Evolutionary conservation across 108 stramenopile species (phyloP).

Genomic region (Pseudonitzschia pungens): DNA sequence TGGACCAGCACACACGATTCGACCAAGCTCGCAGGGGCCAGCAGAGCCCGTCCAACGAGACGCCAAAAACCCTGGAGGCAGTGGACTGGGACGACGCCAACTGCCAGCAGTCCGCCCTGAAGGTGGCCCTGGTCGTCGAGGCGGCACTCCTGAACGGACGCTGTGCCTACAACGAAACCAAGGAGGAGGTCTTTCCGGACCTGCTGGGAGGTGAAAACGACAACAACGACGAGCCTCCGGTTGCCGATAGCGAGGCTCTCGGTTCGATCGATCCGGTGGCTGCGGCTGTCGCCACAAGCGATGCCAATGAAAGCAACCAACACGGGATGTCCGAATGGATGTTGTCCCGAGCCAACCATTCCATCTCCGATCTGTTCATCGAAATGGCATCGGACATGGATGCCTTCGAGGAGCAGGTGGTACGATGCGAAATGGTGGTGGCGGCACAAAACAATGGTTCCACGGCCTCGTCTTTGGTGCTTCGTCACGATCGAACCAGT

Average conservation of each 20-base stretch:
- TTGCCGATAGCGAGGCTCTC: neutral
- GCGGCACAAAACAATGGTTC: neutral
- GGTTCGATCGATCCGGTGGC: neutral
- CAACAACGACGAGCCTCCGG: constrained; percentile 9
- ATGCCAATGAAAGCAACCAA: neutral
- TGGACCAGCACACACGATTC: constrained; percentile 61
- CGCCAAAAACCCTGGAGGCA: too few species aligned
- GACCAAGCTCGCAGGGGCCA: too few species aligned
- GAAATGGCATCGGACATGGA: constrained; percentile 80
- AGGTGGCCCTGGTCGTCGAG: constrained; percentile 76
- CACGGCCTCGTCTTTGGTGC: neutral
- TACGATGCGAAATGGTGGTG: neutral
- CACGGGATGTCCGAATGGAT: neutral
- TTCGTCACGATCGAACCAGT: constrained; percentile 10
- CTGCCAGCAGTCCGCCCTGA: constrained; percentile 59
- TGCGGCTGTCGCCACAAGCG: neutral
- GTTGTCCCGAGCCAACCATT: constrained; percentile 4
- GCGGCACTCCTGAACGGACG: constrained; percentile 67
- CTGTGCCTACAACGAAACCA: constrained; percentile 32
- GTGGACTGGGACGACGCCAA: constrained; percentile 69
- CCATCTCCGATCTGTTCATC: constrained; percentile 67
- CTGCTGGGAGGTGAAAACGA: neutral
- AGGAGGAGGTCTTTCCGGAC: constrained; percentile 19
- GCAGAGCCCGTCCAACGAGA: too few species aligned
- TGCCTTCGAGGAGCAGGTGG: constrained; percentile 55